Evolutionary conservation across 495 filamentous ascomycete genomes (phyloP).

Genomic region (Penicillium samsonianum): DNA sequence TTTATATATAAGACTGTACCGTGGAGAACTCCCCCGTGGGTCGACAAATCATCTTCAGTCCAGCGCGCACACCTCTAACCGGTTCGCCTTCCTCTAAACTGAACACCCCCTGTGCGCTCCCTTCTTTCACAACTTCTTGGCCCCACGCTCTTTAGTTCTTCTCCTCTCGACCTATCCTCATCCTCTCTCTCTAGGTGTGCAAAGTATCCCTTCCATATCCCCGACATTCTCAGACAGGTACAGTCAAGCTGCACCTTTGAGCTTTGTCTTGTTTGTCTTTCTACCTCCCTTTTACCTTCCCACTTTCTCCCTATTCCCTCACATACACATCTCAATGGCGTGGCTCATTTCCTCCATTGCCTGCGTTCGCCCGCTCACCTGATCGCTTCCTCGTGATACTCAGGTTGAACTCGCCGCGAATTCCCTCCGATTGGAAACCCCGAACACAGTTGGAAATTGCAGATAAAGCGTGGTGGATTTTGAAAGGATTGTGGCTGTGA

Average conservation of each 20-base stretch:
- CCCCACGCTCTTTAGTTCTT: conserved; percentile 8
- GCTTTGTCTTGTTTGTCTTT: conserved; percentile 15
- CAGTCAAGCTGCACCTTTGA: conserved; percentile 19
- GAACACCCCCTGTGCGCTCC: not conserved
- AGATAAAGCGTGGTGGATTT: conserved; percentile 1
- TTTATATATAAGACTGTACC: conserved; percentile 1
- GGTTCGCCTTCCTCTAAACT: conserved; percentile 12
- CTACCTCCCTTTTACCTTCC: not conserved
- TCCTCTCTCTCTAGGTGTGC: not conserved
- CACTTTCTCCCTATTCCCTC: not conserved
- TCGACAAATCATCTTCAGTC: conserved; percentile 32
- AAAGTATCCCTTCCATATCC: conserved; percentile 1
- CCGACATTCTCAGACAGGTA: conserved; percentile 19
- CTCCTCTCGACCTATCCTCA: not conserved
- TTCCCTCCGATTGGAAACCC: not conserved
- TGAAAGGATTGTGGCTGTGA: conserved; percentile 1
- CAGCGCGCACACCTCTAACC: conserved; percentile 22
- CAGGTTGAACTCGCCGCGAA: conserved; percentile 18
- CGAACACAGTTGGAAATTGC: not conserved
- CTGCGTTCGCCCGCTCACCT: conserved; percentile 30
- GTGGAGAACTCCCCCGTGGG: conserved; percentile 14
- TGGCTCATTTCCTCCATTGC: conserved; percentile 9
- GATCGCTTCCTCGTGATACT: conserved; percentile 21
- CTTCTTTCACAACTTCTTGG: not conserved
- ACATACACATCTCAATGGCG: conserved; percentile 17